Conservation (phyloP, 2,329 filamentous ascomycete species). For the Aspergillus sp. region DNA sequence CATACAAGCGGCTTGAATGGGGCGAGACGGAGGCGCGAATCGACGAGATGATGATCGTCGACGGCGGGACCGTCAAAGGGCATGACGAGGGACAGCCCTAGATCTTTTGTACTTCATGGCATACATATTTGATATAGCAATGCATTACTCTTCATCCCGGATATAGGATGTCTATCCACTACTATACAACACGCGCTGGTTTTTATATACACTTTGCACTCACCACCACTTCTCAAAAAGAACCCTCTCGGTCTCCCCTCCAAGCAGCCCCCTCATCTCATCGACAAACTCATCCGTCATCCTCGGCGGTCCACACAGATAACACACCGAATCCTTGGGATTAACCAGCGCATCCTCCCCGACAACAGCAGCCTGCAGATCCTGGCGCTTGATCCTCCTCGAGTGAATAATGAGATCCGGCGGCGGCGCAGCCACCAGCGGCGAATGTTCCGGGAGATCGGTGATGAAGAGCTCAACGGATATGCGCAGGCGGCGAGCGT, state of each 20-base stretch:
- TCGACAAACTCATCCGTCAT: slow-evolving; percentile 61
- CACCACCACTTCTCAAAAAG: slow-evolving; percentile 59
- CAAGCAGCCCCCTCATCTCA: slow-evolving; percentile 26
- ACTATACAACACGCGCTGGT: not conserved
- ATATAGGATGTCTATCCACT: too few species aligned
- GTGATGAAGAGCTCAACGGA: slow-evolving; percentile 29
- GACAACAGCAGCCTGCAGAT: slow-evolving; percentile 26
- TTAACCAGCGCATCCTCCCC: slow-evolving; percentile 19
- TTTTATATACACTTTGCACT: too few species aligned
- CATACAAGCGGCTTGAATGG: slow-evolving; percentile 81
- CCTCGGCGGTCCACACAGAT: slow-evolving; percentile 57
- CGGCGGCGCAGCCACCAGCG: slow-evolving; percentile 6
- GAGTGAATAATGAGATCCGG: slow-evolving; percentile 19
- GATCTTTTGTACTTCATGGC: too few species aligned
- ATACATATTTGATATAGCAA: not conserved
- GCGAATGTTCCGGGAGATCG: slow-evolving; percentile 8
- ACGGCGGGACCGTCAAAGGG: slow-evolving; percentile 45
- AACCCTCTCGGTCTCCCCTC: slow-evolving; percentile 41
- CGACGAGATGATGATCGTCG: slow-evolving; percentile 54
- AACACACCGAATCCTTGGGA: slow-evolving; percentile 43
- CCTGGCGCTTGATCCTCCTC: slow-evolving; percentile 26
- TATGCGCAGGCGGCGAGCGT: slow-evolving; percentile 19
- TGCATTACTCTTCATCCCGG: not conserved
- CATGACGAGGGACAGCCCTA: slow-evolving; percentile 6
- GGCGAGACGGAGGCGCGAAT: slow-evolving; percentile 44